A percentile compares a stretch with the other conserved stretches of the same genome.
Conservation (phyloP, 129 eudicot species). For the Scalesia atractyloides region DNA sequence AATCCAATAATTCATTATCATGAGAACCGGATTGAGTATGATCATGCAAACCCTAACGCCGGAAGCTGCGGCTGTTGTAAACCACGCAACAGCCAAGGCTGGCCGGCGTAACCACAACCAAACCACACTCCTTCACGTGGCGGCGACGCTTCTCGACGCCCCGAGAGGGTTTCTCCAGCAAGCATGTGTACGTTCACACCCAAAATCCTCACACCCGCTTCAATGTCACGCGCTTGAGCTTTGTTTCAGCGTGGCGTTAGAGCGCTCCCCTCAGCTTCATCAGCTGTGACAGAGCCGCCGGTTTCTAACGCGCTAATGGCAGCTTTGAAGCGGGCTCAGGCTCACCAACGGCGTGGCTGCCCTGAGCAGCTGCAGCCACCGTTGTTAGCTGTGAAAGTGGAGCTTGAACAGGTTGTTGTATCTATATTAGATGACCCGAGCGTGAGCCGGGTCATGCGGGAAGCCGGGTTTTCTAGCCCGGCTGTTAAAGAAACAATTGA, state of each 20-base stretch:
- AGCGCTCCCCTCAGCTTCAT: slow-evolving; percentile 59
- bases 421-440: slow-evolving; percentile 91
- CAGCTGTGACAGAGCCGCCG: slow-evolving; percentile 60
- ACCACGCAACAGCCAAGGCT: too few species aligned
- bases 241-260: slow-evolving; percentile 85
- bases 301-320: slow-evolving; percentile 92
- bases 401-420: slow-evolving; percentile 62
- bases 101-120: too few species aligned
- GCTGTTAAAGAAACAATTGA: slow-evolving; percentile 90
- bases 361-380: slow-evolving; percentile 95
- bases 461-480: slow-evolving; percentile 89
- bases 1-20: too few species aligned
- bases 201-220: too few species aligned
- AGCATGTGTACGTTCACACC: too few species aligned
- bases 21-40: too few species aligned
- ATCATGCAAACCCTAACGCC: too few species aligned
- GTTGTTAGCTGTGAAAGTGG: slow-evolving; percentile 78
- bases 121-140: too few species aligned
- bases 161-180: too few species aligned
- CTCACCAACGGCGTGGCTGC: slow-evolving; percentile 84
- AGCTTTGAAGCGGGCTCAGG: slow-evolving; percentile 79
- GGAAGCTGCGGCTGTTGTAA: too few species aligned
- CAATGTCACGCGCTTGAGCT: slow-evolving; percentile 18
- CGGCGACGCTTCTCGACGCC: too few species aligned
- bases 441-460: slow-evolving; percentile 95